These are phyloP conservation scores for Pisolithus albus DNA, from an alignment of 768 basidiomycete genomes.

Conservation along the genomic window DNA sequence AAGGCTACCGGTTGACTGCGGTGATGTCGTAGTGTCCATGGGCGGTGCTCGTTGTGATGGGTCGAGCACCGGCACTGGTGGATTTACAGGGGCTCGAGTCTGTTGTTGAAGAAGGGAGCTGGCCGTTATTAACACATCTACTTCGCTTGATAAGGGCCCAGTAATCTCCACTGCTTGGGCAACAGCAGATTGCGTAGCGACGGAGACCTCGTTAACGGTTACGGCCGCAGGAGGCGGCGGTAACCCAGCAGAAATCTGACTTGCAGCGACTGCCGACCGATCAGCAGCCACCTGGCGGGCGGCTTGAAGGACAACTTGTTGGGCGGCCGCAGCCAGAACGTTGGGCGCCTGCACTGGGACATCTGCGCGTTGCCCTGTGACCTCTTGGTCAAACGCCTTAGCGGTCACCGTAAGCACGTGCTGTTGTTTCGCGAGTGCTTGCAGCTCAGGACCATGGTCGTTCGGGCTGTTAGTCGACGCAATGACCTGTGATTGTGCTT, in stretches of 20 bases:
- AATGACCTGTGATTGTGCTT: constrained; percentile 62
- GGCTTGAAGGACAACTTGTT: constrained; percentile 76
- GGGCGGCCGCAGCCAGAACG: constrained; percentile 67
- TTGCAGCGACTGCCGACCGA: constrained; percentile 37
- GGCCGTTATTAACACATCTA: constrained; percentile 75
- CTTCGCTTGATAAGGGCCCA: constrained; percentile 66
- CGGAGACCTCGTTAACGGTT: constrained; percentile 51
- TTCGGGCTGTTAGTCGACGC: constrained; percentile 43
- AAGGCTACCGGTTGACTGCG: constrained; percentile 30
- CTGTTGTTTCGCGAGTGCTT: constrained; percentile 74
- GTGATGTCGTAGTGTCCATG: constrained; percentile 24
- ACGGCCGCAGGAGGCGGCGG: constrained; percentile 31
- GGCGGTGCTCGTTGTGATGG: constrained; percentile 20
- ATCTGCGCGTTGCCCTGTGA: constrained; percentile 45
- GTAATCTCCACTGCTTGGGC: constrained; percentile 77
- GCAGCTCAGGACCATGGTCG: constrained; percentile 41
- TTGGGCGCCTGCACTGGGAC: constrained; percentile 43
- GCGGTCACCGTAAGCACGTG: constrained; percentile 69
- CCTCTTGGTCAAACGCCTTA: constrained; percentile 67
- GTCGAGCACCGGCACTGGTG: constrained; percentile 19
- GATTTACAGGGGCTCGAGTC: constrained; percentile 25
- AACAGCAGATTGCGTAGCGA: constrained; percentile 68
- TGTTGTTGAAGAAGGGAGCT: constrained; percentile 45
- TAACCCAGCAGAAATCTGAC: constrained; percentile 36
- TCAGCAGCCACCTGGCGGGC: constrained; percentile 54